A percentile compares a stretch with the other conserved stretches of the same genome.
These are phyloP conservation scores for Coniferiporia sulphurascens DNA, from an alignment of 1,284 basidiomycete genomes.

Conservation along the genomic window DNA sequence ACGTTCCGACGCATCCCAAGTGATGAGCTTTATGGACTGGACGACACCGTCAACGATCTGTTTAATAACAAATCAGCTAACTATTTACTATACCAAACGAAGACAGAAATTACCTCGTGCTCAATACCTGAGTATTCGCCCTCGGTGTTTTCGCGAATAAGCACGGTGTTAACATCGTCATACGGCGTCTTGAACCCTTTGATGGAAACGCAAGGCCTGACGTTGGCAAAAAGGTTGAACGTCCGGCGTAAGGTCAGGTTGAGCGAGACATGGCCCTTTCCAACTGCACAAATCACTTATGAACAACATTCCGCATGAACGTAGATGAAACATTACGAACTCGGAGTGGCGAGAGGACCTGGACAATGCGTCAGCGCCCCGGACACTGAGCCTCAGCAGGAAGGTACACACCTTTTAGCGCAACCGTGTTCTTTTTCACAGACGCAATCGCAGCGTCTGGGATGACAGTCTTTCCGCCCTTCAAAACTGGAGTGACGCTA, in stretches of 20 bases:
- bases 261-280: constrained; percentile 97
- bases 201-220: constrained; percentile 94
- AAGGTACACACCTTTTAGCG: constrained; percentile 77
- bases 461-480: constrained; percentile 95
- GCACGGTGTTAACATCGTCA: constrained; percentile 95
- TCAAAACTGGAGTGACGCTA: constrained; percentile 90
- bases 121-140: constrained; percentile 99
- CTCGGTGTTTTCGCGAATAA: constrained; percentile 99
- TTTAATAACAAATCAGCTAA: not conserved
- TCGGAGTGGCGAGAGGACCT: constrained; percentile 93
- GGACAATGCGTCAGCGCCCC: constrained; percentile 6
- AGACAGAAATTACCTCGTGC: constrained; percentile 65
- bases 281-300: constrained; percentile 54
- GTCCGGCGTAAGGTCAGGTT: constrained; percentile 96
- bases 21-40: constrained; percentile 99
- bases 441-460: constrained; percentile 89
- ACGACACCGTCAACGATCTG: constrained; percentile 96
- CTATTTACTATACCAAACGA: constrained; percentile 8
- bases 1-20: constrained; percentile 97
- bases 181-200: constrained; percentile 98
- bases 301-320: not conserved
- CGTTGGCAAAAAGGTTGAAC: constrained; percentile 98
- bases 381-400: not conserved
- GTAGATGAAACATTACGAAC: constrained; percentile 41
- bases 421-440: constrained; percentile 96